These are phyloP conservation scores for Onygenales sp. DNA, from an alignment of 2,329 filamentous ascomycete species.

Conservation along the genomic window DNA sequence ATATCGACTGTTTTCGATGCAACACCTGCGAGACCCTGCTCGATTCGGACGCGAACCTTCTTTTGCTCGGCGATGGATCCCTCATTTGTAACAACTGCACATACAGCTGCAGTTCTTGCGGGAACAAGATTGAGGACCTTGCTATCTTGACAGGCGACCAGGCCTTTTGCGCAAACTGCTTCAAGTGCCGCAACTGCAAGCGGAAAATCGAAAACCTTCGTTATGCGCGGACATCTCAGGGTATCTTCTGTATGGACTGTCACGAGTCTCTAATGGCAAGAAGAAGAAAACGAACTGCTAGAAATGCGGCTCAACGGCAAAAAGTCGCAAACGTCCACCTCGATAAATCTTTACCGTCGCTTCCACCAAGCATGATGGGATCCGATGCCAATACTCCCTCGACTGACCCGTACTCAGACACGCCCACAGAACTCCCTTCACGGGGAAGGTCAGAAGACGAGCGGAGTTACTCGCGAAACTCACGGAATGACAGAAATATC, in stretches of 20 bases:
- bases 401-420: conserved; percentile 55
- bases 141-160: conserved; percentile 96
- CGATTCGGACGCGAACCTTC: conserved; percentile 94
- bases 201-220: conserved; percentile 96
- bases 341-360: conserved; percentile 86
- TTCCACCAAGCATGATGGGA: conserved; percentile 64
- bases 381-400: conserved; percentile 46
- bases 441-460: conserved; percentile 14
- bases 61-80: conserved; percentile 92
- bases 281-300: conserved; percentile 56
- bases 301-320: conserved; percentile 17
- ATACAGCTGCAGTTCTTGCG: conserved; percentile 94
- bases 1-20: conserved; percentile 97
- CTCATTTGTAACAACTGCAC: conserved; percentile 99
- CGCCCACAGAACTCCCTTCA: conserved; percentile 35
- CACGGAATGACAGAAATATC: conserved; percentile 18
- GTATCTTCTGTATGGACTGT: conserved; percentile 98
- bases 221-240: conserved; percentile 94
- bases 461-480: conserved; percentile 15
- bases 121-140: conserved; percentile 95
- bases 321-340: conserved; percentile 47
- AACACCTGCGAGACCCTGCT: conserved; percentile 91
- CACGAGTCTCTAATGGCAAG: conserved; percentile 96
- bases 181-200: conserved; percentile 96
- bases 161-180: conserved; percentile 94